Percentiles rank a stretch among this genome's conserved stretches.
Evolutionary conservation across 805 yeast species (phyloP).

Genomic region (Wickerhamomyces xylosicus): DNA sequence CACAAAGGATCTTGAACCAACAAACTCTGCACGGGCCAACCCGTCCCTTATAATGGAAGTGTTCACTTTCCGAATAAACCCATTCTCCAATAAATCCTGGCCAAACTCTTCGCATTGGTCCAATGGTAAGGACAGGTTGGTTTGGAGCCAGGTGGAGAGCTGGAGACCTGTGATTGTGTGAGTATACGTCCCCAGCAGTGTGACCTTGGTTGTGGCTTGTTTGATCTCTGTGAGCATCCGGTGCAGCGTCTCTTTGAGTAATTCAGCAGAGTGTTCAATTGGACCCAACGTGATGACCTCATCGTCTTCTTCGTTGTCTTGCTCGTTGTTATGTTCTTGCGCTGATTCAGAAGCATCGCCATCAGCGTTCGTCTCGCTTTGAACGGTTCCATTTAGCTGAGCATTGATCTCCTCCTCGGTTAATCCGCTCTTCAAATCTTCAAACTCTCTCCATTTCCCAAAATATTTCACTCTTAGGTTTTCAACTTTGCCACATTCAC

Average conservation of each 20-base stretch:
- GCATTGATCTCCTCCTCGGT: conserved; percentile 31
- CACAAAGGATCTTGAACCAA: conserved; percentile 60
- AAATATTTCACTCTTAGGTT: conserved; percentile 57
- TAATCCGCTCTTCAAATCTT: conserved; percentile 44
- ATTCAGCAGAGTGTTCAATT: conserved; percentile 26
- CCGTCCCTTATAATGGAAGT: conserved; percentile 58
- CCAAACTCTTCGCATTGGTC: conserved; percentile 65
- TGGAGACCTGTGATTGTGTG: conserved; percentile 52
- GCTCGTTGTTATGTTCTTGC: conserved; percentile 4
- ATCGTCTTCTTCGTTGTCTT: conserved; percentile 16
- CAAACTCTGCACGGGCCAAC: conserved; percentile 65
- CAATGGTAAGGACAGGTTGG: conserved; percentile 31
- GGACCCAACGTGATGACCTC: conserved; percentile 25
- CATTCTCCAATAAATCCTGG: conserved; percentile 53
- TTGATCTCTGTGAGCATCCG: conserved; percentile 40
- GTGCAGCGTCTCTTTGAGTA: conserved; percentile 30
- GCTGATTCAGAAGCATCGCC: conserved; percentile 13
- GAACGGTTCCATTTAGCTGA: conserved; percentile 11
- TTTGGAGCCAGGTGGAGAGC: conserved; percentile 50
- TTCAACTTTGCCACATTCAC: conserved; percentile 36
- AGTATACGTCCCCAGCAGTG: conserved; percentile 60
- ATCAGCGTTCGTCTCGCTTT: conserved; percentile 10
- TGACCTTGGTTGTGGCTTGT: conserved; percentile 43
- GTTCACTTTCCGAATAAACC: conserved; percentile 41
- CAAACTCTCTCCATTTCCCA: conserved; percentile 66